Base-by-base conservation (phyloP, 2,329 filamentous ascomycete genomes). In the Lachnellula hyalina region DNA sequence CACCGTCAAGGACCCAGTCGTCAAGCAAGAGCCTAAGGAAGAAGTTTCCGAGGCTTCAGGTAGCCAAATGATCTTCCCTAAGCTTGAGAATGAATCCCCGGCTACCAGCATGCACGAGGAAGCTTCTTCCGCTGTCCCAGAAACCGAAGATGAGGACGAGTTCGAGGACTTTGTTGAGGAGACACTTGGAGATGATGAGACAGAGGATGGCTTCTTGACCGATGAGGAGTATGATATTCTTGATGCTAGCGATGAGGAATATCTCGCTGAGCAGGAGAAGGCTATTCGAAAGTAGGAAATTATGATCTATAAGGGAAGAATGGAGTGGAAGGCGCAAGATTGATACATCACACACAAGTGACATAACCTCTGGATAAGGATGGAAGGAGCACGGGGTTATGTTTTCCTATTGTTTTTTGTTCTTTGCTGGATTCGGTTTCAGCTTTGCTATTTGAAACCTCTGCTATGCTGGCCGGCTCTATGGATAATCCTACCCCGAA, bases 161-260 rank as follows among this genome's bases (percentile, higher is more conserved):
- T 71, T 71, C 15, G 77, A 79, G 17, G 78, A 83, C 19, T 74
- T 79, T 47, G 77, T 77, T 47, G 78, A 76, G 35, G 76, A 79
- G 52, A 75, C 76, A 48, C 82, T 83, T n/a, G 85, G 86, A 47
- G 76, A 76, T 38, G 78, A 83, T 41, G 75, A 73, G n/a, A 81
- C 79, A 1, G 83, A 85, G 12, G 84, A 88, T 57, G 89, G 86
- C 12, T 96, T 96, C 78, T 75, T 96, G 77, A 97, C 94, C 0
- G 94, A 99, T 61, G 94, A 97, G 71, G 94, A 99, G 74, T 99
- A 97, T 71, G 94, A 99, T 67, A 92, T 97, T 62, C 83, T 97
- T 46, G 91, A 96, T 74, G 93, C 91, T 44, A 96, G 90, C 56
- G 93, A 97, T 63, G 89, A 96, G 71, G 93, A 97, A 70, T 87